Percentiles rank a stretch among this genome's conserved stretches.
These are phyloP conservation scores for Marasmius tenuissimus DNA, from an alignment of 1,284 basidiomycete genomes.

Conservation along the genomic window DNA sequence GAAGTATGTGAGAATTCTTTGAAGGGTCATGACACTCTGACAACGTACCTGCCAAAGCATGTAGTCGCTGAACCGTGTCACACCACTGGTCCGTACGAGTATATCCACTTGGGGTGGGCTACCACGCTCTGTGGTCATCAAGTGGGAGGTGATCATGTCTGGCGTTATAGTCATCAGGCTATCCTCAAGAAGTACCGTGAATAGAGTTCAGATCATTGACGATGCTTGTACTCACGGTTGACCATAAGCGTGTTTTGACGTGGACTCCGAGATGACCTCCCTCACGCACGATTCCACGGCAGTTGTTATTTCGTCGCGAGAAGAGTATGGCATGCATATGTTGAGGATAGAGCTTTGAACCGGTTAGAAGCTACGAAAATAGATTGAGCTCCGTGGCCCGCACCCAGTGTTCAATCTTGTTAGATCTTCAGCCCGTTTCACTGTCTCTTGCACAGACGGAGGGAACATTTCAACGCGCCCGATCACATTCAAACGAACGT, in stretches of 20 bases:
- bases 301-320: constrained; percentile 87
- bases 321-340: constrained; percentile 93
- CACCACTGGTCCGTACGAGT: constrained; percentile 90
- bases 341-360: constrained; percentile 81
- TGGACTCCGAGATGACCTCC: constrained; percentile 36
- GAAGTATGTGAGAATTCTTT: constrained; percentile 9
- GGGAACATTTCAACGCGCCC: constrained; percentile 83
- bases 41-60: constrained; percentile 88
- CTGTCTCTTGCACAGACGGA: constrained; percentile 67
- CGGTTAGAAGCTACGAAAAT: neutral
- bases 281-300: constrained; percentile 67
- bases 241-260: constrained; percentile 23
- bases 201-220: neutral
- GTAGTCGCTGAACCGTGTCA: constrained; percentile 89
- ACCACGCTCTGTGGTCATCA: constrained; percentile 66
- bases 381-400: constrained; percentile 17
- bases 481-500: constrained; percentile 84
- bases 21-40: neutral
- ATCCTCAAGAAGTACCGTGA: constrained; percentile 25
- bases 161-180: constrained; percentile 52
- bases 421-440: constrained; percentile 75
- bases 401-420: constrained; percentile 78
- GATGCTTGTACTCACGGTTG: constrained; percentile 3
- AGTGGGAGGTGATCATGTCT: constrained; percentile 60
- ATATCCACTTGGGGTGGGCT: constrained; percentile 84